phyloP scores from a whole-genome alignment of 495 filamentous ascomycete genomes.

The Hyaloscypha hepaticicola region DNA sequence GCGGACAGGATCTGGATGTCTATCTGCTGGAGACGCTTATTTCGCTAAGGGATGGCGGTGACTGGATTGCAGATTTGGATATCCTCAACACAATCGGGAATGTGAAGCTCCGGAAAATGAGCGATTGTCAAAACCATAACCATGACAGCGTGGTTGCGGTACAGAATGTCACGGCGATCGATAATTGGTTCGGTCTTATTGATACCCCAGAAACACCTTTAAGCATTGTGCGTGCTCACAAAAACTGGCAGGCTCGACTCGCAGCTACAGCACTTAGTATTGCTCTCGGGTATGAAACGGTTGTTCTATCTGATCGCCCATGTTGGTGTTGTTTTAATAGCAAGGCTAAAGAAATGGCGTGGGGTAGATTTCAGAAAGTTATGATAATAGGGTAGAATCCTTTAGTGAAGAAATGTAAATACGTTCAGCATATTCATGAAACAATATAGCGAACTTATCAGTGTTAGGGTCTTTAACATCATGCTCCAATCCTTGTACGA shows the following conservation, averaged over 20 bases:
- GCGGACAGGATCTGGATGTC: neutral
- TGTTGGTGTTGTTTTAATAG: no score
- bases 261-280: neutral
- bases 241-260: neutral
- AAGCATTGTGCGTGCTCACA: neutral
- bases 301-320: neutral
- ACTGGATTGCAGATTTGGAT: slow-evolving; percentile 5
- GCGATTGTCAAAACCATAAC: neutral
- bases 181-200: neutral
- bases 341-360: no score
- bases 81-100: neutral
- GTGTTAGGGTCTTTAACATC: no score
- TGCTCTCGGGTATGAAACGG: neutral
- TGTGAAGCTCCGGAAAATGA: neutral
- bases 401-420: no score
- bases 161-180: neutral
- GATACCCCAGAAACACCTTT: neutral
- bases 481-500: no score
- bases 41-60: neutral
- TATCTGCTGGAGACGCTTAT: neutral
- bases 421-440: no score
- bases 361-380: no score
- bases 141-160: neutral
- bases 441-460: no score
- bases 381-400: no score